Evolutionary conservation across 768 basidiomycete species (phyloP).

Genomic region (Suillus discolor): DNA sequence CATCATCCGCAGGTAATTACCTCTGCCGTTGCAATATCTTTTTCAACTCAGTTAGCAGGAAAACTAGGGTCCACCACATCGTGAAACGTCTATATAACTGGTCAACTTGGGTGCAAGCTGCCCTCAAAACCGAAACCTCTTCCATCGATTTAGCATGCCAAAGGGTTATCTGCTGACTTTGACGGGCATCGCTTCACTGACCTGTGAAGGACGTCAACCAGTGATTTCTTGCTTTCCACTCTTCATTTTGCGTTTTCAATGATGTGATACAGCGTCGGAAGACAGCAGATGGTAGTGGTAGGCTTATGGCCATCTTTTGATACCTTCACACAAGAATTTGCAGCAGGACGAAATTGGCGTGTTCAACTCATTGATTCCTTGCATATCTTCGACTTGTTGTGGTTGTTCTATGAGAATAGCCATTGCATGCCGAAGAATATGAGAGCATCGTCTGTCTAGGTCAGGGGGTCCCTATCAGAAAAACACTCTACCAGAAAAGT

Average conservation of each 20-base stretch:
- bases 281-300: background rate
- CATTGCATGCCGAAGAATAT: background rate
- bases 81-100: background rate
- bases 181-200: background rate
- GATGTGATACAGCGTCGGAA: background rate
- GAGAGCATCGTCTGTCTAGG: background rate
- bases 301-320: background rate
- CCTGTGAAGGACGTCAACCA: background rate
- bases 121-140: background rate
- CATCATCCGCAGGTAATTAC: background rate
- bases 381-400: background rate
- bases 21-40: background rate
- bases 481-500: background rate
- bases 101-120: background rate
- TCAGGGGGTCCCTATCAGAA: background rate
- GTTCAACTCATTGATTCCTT: background rate
- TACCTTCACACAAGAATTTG: background rate
- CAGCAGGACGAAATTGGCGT: background rate
- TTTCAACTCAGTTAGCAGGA: background rate
- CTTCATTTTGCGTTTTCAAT: background rate
- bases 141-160: background rate
- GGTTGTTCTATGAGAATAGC: background rate
- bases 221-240: background rate
- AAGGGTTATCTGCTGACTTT: background rate
- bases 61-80: background rate